Base-by-base conservation (phyloP, 129 eudicot species). In the Artemisia argyi region DNA sequence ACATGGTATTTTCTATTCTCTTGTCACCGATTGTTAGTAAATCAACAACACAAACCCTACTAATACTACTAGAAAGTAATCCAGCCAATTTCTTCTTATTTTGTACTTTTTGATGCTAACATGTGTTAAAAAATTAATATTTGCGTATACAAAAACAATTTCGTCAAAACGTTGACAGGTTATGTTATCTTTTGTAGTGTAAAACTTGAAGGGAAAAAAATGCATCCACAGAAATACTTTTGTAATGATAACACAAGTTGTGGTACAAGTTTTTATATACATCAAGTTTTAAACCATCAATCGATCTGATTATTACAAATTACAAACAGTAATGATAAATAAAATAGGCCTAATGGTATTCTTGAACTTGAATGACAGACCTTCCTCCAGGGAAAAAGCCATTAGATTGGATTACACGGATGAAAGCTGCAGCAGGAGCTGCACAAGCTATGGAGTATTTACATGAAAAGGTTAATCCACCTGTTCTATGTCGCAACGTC, bases 401-500 rank as follows among this genome's bases (percentile, higher is more conserved):
- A 42, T 67, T 87, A 68, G 83, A 82, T 76, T 90, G 96, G 96
- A 14, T 49, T 52, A 46, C 76, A 19, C 83, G 96, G 75, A 90
- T 90, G 96, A 85, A 85, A 68, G 85, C 84, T 22, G 88, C 93
- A 6, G 78, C 79, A 10, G 93, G 90, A 64, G 87, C 81, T 69
- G 96, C 94, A 52, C 78, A 80, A 61, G 93, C 87, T 22, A 74
- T 90, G 17, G 91, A 83, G 78, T 87, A 84, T 76, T 72, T 90
- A 66, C 96, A 90, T 15, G 89, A 87, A 61, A 87, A 84, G 65
- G 84, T 79, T 62, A 74, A 87, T 11, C 96, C 91, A 14, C 85
- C 88, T 0, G 72, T 90, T 68, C 66, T 90, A 56, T 87, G 87
- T 64, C 84, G 96, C 6, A 91, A 90, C 58, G 20, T 90, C 14